A percentile compares a stretch with the other conserved stretches of the same genome.
Conservation (phyloP, 1,284 basidiomycete genomes). For the Ceratobasidium sp. region DNA sequence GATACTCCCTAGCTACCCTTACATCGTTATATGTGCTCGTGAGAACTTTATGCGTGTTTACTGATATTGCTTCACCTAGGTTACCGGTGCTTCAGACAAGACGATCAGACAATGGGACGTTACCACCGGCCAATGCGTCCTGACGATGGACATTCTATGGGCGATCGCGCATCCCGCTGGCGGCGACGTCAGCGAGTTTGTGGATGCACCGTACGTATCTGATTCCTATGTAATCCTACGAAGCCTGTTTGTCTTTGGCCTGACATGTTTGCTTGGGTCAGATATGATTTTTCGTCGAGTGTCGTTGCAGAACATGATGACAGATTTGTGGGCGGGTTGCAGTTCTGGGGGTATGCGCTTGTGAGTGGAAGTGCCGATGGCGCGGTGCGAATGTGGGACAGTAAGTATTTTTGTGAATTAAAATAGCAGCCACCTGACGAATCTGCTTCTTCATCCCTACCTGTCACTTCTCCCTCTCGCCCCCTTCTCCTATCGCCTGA, state of each 20-base stretch:
- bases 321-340: slow-evolving; percentile 95
- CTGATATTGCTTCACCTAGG: slow-evolving; percentile 59
- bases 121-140: slow-evolving; percentile 94
- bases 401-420: slow-evolving; percentile 62
- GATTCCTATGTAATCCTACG: slow-evolving; percentile 51
- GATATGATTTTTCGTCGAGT: slow-evolving; percentile 66
- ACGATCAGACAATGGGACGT: slow-evolving; percentile 99
- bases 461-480: not conserved
- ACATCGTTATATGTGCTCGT: not conserved
- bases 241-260: slow-evolving; percentile 55
- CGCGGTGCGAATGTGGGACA: slow-evolving; percentile 99
- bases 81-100: slow-evolving; percentile 98
- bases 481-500: not conserved
- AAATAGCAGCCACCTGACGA: not conserved
- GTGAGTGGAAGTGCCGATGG: slow-evolving; percentile 98
- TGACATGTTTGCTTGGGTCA: slow-evolving; percentile 40
- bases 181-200: slow-evolving; percentile 6
- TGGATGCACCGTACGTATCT: slow-evolving; percentile 17
- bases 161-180: slow-evolving; percentile 90
- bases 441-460: not conserved
- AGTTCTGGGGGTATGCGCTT: slow-evolving; percentile 98
- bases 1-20: too few relatives aligned
- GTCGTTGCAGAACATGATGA: slow-evolving; percentile 80
- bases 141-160: slow-evolving; percentile 99
- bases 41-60: not conserved